These are phyloP conservation scores for Pleurotus djamor DNA, from an alignment of 768 basidiomycete species.

Conservation along the genomic window DNA sequence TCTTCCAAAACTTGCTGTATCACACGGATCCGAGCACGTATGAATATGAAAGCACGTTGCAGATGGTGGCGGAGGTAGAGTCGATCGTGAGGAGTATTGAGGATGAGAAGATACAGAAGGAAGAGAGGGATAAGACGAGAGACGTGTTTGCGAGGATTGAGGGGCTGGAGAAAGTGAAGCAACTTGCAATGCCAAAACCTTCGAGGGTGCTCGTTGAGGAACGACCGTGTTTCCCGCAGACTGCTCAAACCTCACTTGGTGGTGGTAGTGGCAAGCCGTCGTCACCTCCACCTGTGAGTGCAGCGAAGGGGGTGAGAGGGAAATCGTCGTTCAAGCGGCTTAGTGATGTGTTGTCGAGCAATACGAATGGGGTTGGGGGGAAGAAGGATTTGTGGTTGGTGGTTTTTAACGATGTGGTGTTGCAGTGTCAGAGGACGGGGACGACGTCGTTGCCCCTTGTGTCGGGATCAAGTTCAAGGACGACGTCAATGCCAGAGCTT, in stretches of 20 bases:
- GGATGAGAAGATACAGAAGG: conserved; percentile 96
- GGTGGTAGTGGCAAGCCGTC: conserved; percentile 29
- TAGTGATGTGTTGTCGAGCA: conserved; percentile 78
- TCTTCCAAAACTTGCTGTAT: conserved; percentile 96
- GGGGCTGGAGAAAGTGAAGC: conserved; percentile 90
- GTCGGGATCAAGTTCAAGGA: conserved; percentile 61
- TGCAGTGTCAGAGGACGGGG: conserved; percentile 89
- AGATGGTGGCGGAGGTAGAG: conserved; percentile 98
- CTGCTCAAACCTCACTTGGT: conserved; percentile 22
- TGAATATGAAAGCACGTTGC: conserved; percentile 94
- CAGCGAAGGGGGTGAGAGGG: conserved; percentile 66
- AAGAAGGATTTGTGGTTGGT: conserved; percentile 95
- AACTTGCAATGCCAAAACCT: conserved; percentile 88
- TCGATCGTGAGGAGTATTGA: conserved; percentile 95
- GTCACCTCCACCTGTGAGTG: conserved; percentile 37
- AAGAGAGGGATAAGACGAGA: conserved; percentile 92
- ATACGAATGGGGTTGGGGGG: conserved; percentile 51
- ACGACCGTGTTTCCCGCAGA: conserved; percentile 43
- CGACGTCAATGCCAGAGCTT: conserved; percentile 80
- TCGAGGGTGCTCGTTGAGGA: conserved; percentile 89
- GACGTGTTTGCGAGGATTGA: conserved; percentile 97
- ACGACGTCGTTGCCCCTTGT: conserved; percentile 83
- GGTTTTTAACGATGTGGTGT: conserved; percentile 91
- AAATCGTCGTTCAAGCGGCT: conserved; percentile 88
- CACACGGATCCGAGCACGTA: conserved; percentile 97